Evolutionary conservation across 768 basidiomycete genomes (phyloP), one percentile per base, ranked within the genome.

Genomic region (Lentinula sp.): DNA sequence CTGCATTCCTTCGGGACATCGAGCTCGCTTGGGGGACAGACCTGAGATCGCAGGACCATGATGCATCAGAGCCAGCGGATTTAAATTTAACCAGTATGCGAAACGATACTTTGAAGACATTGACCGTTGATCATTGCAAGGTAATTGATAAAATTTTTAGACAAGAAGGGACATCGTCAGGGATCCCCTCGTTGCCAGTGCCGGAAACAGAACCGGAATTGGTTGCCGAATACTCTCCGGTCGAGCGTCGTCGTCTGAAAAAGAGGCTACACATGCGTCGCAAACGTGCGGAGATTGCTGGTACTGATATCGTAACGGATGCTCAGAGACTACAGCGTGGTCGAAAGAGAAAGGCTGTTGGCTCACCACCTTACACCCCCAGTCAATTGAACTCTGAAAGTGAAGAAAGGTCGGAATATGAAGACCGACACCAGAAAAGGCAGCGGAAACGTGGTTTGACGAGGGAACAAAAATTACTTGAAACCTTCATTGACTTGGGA

Each of bases 201-300:
- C 10, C n/a, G 45, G 45, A 37, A 16, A 8, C 43, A 12, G 32
- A 59, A 61, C 36, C 56, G 2, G 57, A 50, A 41, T 57, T 42
- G 28, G 43, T 59, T 62, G 4, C n/a, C 64, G 33, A 68, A 69
- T 73, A 81, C 20, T 81, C 78, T 18, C 84, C 85, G 1, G 66
- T 65, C 1, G 76, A 81, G 8, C 84, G 84, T 6, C 80, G 85
- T 37, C 83, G 81, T n/a, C 63, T 82, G 23, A 73, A 74, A 61
- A 90, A 90, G 61, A 78, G 88, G 42, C 73, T 91, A 6, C 82
- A 88, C 64, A 91, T 91, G 90, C 84, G 89, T 5, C 81, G 82
- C 33, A 85, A 83, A 68, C 81, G 89, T 46, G 88, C 90, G 3
- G 71, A 75, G 33, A 70, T 75, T 36, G 66, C 68, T 33, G 87